These are phyloP conservation scores for Barbatosphaeria neglecta DNA, from an alignment of 495 filamentous ascomycete species.

Conservation along the genomic window DNA sequence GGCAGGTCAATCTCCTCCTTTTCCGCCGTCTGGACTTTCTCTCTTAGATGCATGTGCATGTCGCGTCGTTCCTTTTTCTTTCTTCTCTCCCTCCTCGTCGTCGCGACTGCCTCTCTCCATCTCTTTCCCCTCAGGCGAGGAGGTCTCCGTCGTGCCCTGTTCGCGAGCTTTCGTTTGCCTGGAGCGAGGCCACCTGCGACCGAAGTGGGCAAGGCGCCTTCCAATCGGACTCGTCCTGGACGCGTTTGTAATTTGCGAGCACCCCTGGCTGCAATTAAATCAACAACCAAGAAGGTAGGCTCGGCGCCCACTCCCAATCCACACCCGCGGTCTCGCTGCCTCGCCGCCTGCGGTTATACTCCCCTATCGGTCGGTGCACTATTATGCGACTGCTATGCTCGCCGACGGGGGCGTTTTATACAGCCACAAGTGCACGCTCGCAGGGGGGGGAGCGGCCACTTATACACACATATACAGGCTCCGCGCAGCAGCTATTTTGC, in stretches of 20 bases:
- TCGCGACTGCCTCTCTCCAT: no score
- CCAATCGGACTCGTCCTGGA: slow-evolving; percentile 12
- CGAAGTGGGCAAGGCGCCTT: slow-evolving; percentile 3
- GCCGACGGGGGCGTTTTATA: no score
- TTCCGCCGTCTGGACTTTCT: background rate
- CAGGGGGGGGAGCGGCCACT: no score
- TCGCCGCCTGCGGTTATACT: background rate
- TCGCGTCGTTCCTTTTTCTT: slow-evolving; percentile 1
- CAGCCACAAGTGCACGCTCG: no score
- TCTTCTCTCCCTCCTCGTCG: background rate
- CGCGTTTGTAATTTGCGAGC: slow-evolving; percentile 25
- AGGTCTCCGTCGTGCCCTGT: background rate
- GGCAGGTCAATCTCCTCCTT: background rate
- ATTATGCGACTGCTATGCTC: no score
- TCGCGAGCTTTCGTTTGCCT: background rate
- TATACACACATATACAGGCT: background rate
- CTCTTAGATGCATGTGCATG: slow-evolving; percentile 2
- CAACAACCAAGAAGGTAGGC: slow-evolving; percentile 19
- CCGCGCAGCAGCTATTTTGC: no score
- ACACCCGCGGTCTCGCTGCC: background rate
- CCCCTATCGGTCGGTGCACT: no score
- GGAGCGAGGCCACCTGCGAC: no score
- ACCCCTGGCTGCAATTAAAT: slow-evolving; percentile 28
- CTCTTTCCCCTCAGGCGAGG: background rate
- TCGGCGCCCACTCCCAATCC: background rate